Evolutionary conservation across 2,329 filamentous ascomycete genomes (phyloP), one percentile per base, ranked within the genome.

Genomic region (Nemania serpens): DNA sequence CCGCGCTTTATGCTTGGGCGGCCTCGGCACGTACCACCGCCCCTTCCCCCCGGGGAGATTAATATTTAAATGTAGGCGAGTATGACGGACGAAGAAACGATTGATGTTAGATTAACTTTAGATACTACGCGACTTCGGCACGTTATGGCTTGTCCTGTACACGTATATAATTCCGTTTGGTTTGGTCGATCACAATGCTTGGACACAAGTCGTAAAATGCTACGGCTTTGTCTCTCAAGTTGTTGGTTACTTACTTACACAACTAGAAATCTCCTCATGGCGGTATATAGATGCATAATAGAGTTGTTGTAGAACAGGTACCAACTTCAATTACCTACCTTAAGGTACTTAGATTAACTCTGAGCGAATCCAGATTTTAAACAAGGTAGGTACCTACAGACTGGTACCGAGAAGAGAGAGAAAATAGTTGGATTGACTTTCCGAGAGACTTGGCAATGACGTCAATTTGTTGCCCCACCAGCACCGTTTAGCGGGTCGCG

Each of bases 21-120:
- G 25, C 61, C 59, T 2, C 55, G 63, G 25, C 69, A 65, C 50
- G 59, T 71, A 22, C 65, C 68, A 5, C 63, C 60, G 5, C 39
- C 58, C 2, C 33, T 57, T 11, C 51, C 55, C 20, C 46, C 52
- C 1, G 49, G 42, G 6, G 29, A 29, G 46, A 48, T 10, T 15
- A 45, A 47, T 53, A 22, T 22, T 34, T 51, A 47, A n/a, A 2
- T n/a, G 49, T 13, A 48, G 13, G 29, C 20, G 9, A 58, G 18
- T 18, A 42, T 34, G 20, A 9, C 1, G 4, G 18, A 13, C 5
- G 1, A 9, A 51, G n/a, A 15, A 29, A 36, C 5, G 17, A 11
- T 13, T 33, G n/a, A 36, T 13, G 13, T 22, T 22, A 43, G 15
- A 29, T 29, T 7, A 29, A 17, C 17, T 20, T 18, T 43, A 43